Evolutionary conservation across 345 rosid species (phyloP).

Genomic region (Acer campestre): DNA sequence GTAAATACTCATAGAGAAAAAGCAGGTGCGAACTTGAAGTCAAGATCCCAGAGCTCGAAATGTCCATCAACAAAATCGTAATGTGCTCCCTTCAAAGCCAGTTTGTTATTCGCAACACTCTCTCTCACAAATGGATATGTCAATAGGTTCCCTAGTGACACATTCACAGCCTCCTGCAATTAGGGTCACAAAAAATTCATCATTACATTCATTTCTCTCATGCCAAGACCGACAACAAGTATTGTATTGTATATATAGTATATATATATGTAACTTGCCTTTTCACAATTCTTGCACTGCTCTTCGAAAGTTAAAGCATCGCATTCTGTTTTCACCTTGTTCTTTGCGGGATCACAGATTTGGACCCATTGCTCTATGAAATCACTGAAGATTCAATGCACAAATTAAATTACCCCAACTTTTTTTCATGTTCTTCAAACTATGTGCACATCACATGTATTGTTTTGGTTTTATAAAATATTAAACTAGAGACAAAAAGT

Average conservation of each 20-base stretch:
- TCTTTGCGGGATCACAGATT: slow-evolving; percentile 74
- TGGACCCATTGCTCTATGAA: slow-evolving; percentile 90
- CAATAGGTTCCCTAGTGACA: slow-evolving; percentile 69
- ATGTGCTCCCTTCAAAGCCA: slow-evolving; percentile 69
- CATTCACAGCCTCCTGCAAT: slow-evolving; percentile 78
- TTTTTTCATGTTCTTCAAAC: not conserved
- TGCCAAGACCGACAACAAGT: not conserved
- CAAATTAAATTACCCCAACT: not conserved
- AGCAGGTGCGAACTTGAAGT: slow-evolving; percentile 48
- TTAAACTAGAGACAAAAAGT: not conserved
- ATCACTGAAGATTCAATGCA: slow-evolving; percentile 49
- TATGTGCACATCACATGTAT: not conserved
- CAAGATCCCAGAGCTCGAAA: slow-evolving; percentile 82
- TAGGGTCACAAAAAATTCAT: not conserved
- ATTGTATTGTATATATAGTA: too few species aligned
- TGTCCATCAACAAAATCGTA: slow-evolving; percentile 70
- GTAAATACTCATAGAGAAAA: slow-evolving; percentile 27
- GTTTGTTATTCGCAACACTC: slow-evolving; percentile 48
- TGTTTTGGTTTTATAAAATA: not conserved
- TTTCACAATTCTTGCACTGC: slow-evolving; percentile 82
- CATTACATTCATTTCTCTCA: not conserved
- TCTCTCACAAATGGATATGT: slow-evolving; percentile 84
- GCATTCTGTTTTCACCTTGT: slow-evolving; percentile 60
- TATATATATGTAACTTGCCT: slow-evolving; percentile 42
- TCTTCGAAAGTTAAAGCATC: slow-evolving; percentile 50